Conservation (phyloP, 805 yeast genomes). For the Myxozyma nipponensis region DNA sequence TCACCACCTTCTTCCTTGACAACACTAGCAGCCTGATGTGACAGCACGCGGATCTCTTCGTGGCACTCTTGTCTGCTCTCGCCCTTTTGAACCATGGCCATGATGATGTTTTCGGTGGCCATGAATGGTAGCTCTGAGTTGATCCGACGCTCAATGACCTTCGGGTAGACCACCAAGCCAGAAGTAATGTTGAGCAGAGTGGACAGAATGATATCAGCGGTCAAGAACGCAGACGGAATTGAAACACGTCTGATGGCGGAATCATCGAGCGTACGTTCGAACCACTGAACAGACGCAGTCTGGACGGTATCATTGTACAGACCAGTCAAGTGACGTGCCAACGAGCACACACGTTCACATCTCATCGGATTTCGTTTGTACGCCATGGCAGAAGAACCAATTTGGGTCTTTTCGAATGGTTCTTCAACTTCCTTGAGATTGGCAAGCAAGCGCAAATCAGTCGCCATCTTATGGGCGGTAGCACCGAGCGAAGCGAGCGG, state of each 20-base stretch:
- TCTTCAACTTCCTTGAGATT: constrained; percentile 96
- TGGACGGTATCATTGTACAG: constrained; percentile 89
- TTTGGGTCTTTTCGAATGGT: constrained; percentile 97
- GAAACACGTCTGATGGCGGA: constrained; percentile 97
- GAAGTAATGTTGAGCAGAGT: constrained; percentile 89
- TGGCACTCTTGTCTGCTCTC: constrained; percentile 98
- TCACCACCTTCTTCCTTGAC: constrained; percentile 99
- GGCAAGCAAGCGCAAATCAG: constrained; percentile 92
- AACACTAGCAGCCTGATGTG: constrained; percentile 95
- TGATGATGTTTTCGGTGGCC: constrained; percentile 98
- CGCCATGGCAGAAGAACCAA: constrained; percentile 98
- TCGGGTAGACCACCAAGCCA: constrained; percentile 96
- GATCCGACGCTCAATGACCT: constrained; percentile 96
- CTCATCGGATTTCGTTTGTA: constrained; percentile 99
- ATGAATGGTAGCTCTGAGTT: constrained; percentile 93
- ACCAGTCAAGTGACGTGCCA: constrained; percentile 91
- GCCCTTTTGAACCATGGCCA: constrained; percentile 99
- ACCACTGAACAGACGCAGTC: constrained; percentile 98
- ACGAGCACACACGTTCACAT: constrained; percentile 97
- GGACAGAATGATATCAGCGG: constrained; percentile 87
- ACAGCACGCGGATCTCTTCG: constrained; percentile 92
- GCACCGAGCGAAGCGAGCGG: constrained; percentile 96
- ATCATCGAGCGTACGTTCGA: constrained; percentile 97
- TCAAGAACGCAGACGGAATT: constrained; percentile 91
- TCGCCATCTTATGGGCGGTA: constrained; percentile 94